Evolutionary conservation across 257 asterid species (phyloP), one percentile per base, ranked within the genome.

Genomic region (Anisodus acutangulus): DNA sequence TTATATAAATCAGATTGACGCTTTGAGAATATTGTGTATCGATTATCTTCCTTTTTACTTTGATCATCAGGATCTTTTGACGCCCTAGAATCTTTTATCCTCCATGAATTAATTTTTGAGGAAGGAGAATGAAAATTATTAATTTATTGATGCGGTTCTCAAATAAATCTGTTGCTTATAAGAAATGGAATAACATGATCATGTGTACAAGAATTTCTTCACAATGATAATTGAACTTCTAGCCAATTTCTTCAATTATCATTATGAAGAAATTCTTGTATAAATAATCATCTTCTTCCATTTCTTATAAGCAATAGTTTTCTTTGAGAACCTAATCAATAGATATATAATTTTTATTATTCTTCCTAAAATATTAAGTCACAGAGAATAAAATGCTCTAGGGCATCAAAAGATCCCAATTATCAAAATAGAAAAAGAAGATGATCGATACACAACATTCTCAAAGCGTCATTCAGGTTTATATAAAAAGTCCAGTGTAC

Each of bases 401-500:
- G 92, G 92, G 8, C 88, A 90, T 11, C 89, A 84, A 82, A 89
- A 80, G 43, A 84, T 89, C 22, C 63, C 85, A n/a, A 87, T 86
- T 13, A 12, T 9, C 2, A 86, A 60, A 54, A 83, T 86, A 15
- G 79, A 72, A 74, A 85, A 71, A 4, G 88, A 88, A 15, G 82
- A 71, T 1, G 89, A 86, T 3, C 58, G 88, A 31, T 90, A 58
- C 8, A 87, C 89, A 1, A 86, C 92, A 0, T 90, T 90, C 82
- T 86, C 89, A 9, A 90, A 86, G 43, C 83, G 92, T 1, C 43
- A 89, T 9, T 19, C 49, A 9, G 90, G 90, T 3, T 17, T 89
- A 45, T 79, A 86, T 82, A 86, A 79, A 79, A 35, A 89, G 86
- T 87, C 87, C 8, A 88, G 88, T 60, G 92, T 86, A 82, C 80